Evolutionary conservation across 2,329 filamentous ascomycete genomes (phyloP).

Genomic region (Ascochyta viciae-villosae): DNA sequence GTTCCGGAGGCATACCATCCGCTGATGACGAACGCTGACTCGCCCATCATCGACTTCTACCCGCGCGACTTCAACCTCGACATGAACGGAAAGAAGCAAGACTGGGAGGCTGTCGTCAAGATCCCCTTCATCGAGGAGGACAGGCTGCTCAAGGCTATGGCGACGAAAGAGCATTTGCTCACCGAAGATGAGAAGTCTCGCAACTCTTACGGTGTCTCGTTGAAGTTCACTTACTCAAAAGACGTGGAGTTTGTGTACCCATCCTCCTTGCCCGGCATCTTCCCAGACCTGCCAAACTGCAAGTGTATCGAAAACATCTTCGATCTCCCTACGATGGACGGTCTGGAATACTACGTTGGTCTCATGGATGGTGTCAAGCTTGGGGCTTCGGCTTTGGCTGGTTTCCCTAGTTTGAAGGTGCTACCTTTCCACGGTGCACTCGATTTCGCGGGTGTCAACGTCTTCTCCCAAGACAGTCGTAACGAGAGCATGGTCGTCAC

Average conservation of each 20-base stretch:
- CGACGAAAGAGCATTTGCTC: constrained; percentile 79
- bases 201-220: constrained; percentile 88
- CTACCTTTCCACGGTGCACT: constrained; percentile 82
- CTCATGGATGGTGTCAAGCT: constrained; percentile 84
- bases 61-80: constrained; percentile 95
- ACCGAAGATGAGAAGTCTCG: constrained; percentile 78
- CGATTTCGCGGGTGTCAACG: constrained; percentile 87
- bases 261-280: constrained; percentile 86
- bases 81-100: constrained; percentile 99
- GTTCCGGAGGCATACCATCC: constrained; percentile 87
- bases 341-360: constrained; percentile 82
- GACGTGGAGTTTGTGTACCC: constrained; percentile 83
- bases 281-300: constrained; percentile 86
- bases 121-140: constrained; percentile 98
- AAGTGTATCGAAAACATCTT: constrained; percentile 96
- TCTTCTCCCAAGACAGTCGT: constrained; percentile 94
- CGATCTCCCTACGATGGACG: constrained; percentile 90
- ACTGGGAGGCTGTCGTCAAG: constrained; percentile 99
- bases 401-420: constrained; percentile 89
- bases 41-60: constrained; percentile 97
- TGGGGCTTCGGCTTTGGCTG: constrained; percentile 82
- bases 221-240: constrained; percentile 89
- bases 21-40: constrained; percentile 88
- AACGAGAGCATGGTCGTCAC: constrained; percentile 97
- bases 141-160: constrained; percentile 84